Conservation (phyloP, 2,329 filamentous ascomycete species). For the Periconia digitata region DNA sequence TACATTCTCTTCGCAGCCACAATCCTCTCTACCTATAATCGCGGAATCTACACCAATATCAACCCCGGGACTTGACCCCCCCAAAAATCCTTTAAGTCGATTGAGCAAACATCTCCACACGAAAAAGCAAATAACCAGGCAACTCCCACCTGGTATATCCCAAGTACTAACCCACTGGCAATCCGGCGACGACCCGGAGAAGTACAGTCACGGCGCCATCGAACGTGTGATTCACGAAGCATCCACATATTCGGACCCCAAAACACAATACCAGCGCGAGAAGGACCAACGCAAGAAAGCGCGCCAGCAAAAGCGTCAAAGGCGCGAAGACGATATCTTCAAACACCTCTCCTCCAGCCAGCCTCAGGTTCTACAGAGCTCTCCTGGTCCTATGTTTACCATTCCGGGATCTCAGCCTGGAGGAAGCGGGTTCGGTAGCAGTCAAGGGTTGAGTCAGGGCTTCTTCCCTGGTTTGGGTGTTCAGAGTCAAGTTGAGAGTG, state of each 20-base stretch:
- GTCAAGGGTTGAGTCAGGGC: constrained; percentile 16
- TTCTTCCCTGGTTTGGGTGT: constrained; percentile 12
- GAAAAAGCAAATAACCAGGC: constrained; percentile 20
- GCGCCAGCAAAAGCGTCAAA: constrained; percentile 43
- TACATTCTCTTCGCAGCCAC: constrained; percentile 3
- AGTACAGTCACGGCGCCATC: constrained; percentile 45
- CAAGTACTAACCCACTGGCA: constrained; percentile 48
- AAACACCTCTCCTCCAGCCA: constrained; percentile 18
- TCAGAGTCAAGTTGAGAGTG: constrained; percentile 39
- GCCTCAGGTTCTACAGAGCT: constrained; percentile 23
- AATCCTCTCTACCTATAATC: constrained; percentile 14
- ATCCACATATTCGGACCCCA: constrained; percentile 34
- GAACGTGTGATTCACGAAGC: constrained; percentile 30
- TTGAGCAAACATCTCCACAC: constrained; percentile 43
- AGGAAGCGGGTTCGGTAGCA: constrained; percentile 13
- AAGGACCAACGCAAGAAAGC: constrained; percentile 44
- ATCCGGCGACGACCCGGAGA: constrained; percentile 37
- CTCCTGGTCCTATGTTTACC: constrained; percentile 25
- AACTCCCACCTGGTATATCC: constrained; percentile 35
- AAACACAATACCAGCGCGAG: constrained; percentile 40
- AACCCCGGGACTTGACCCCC: background rate
- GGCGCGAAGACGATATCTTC: constrained; percentile 39
- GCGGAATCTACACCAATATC: constrained; percentile 7
- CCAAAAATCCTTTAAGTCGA: constrained; percentile 26
- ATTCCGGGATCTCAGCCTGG: background rate